Evolutionary conservation across 169 alveolate genomes (phyloP), one percentile per base, ranked within the genome.

Genomic region (Plasmodium vinckei): DNA sequence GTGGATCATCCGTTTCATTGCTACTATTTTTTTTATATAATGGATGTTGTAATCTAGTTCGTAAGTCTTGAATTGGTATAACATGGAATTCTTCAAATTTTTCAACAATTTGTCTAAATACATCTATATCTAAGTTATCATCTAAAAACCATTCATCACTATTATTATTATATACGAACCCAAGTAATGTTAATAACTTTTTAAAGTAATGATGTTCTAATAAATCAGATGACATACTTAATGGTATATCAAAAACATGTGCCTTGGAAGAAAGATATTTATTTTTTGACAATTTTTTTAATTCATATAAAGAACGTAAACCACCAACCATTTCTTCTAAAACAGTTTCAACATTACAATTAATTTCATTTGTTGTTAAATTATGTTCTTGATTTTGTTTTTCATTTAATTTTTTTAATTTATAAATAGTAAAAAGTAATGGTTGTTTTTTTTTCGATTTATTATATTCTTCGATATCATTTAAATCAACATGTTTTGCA

Each of bases 171-270:
- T 79, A 65, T n/a, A 79, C 21, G 60, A 79, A 79, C 12, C 89
- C 89, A 15, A 79, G 27, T 12, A 51, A 51, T n/a, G 27, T 64
- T 56, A 79, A 59, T 9, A 79, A 46, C 57, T 60, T 79, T 54
- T 64, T 79, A 60, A 79, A 79, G 44, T 69, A 65, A 25, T 2
- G 73, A 49, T 79, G 89, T 46, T 79, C 89, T 42, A 79, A 46
- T 7, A 79, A 21, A 57, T 79, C 89, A 19, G 82, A 54, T 4
- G 89, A 79, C 13, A 79, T 79, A 27, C 89, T 79, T 44, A 79
- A 59, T 0, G 89, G 89, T 19, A 79, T 79, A 42, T 79, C 89
- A 79, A 79, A 79, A 13, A 56, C 63, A 13, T 65, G 71, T 5
- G 72, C 89, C 44, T 54, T 64, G 46, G 65, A 39, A 19, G 47